Base-by-base conservation (phyloP, 345 rosid species). In the Iberis pinnata region DNA sequence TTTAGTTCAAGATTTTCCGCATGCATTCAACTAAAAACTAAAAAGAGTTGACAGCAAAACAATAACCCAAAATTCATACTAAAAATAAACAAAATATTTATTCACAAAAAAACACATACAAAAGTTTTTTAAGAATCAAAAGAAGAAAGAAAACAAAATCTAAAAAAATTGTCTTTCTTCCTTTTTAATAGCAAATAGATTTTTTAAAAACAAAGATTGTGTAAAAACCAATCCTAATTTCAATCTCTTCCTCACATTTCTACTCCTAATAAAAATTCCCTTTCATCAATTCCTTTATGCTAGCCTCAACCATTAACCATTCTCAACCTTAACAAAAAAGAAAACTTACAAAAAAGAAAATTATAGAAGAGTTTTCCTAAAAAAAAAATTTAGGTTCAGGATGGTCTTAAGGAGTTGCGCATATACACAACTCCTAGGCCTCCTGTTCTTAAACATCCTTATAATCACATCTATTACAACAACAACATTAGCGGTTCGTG, bases 401-500 rank as follows among this genome's bases (percentile, higher is more conserved):
- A 80, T 83, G 82, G 83, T 80, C 86, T 64, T 68, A 51, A 54
- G 79, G 82, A 72, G 85, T 67, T 45, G 18, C 54, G 43, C 65
- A n/a, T 54, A 44, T 35, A 16, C 53, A 44, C 67, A 58, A 45
- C 73, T 64, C 71, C 69, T 68, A 31, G 88, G 82, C 84, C 85
- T 75, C 83, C 75, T 76, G 82, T 80, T 80, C 73, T 65, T 76
- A 70, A 78, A 70, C 69, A 76, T 73, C 69, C 70, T 76, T n/a
- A n/a, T n/a, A n/a, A n/a, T n/a, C n/a, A n/a, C 72, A 44, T 64
- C 73, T 64, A 27, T 31, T 67, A 49, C 57, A 65, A 36, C 67
- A 59, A 54, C 63, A 48, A 40, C 73, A 18, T 14, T 10, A 65
- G 57, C 70, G 33, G 61, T 74, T 66, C 76, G 76, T 9, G 61